Base-by-base conservation (phyloP, 116 monocot genomes). In the Phalaenopsis hybrid region DNA sequence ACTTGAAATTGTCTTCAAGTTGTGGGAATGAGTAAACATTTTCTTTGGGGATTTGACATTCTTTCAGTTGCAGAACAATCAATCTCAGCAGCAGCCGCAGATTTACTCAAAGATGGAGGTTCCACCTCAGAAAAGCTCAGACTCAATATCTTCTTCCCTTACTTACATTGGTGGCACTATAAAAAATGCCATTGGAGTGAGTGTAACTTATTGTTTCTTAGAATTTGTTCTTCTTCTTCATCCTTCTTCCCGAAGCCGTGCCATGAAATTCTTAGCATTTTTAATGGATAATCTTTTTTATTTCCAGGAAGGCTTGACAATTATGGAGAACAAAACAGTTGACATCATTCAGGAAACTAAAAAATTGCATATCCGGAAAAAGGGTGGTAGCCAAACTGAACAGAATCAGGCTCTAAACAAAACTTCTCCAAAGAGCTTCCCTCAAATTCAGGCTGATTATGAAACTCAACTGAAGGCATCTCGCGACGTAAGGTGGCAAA, bases 401-500 rank as follows among this genome's bases (percentile, higher is more conserved):
- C 88, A 86, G 78, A 83, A 81, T 81, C 88, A 81, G 57, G 68
- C 81, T 59, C 10, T 69, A 49, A 80, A 86, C 77, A 59, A 37
- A 33, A 77, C 45, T 45, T 75, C 79, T 58, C 74, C 41, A 44
- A 63, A 50, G 2, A 80, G 76, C 67, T 61, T 85, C 81, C 76
- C 85, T 58, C 89, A 85, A 44, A 83, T 81, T 63, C 90, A 85
- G 79, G 61, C 88, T n/a, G 91, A 90, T 74, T 83, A 90, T 70
- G 94, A 97, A 81, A 92, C 88, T 77, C 97, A 97, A 82, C 70
- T 97, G 85, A 97, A 97, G 91, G 97, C 97, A 81, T 92, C 97
- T 79, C 97, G 94, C 89, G 92, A 97, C 90, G 97, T 97, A 97
- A 92, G 94, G 91, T 91, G 89, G 89, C 94, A 85, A 89, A 86